Evolutionary conservation across 257 asterid genomes (phyloP).

Genomic region (Capsicum baccatum): DNA sequence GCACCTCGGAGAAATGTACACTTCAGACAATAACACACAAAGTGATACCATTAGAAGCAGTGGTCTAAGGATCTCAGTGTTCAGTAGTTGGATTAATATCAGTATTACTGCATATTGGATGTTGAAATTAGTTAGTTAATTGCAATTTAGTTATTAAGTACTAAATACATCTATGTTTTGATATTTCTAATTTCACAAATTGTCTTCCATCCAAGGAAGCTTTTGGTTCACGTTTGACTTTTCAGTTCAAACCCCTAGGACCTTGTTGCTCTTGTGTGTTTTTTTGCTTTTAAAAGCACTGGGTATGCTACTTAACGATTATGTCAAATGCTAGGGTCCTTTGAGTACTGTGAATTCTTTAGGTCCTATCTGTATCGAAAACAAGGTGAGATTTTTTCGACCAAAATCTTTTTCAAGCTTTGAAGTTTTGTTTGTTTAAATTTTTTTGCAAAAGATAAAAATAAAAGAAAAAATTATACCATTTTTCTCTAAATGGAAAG

Average conservation of each 20-base stretch:
- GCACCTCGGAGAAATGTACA: not conserved
- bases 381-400: conserved; percentile 3
- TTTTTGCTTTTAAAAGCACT: not conserved
- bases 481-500: not conserved
- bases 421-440: not conserved
- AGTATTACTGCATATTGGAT: conserved; percentile 5
- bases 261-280: not conserved
- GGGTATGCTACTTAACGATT: not conserved
- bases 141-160: not conserved
- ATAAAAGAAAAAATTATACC: not conserved
- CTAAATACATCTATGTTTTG: not conserved
- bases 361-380: not conserved
- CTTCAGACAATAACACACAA: not conserved
- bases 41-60: not conserved
- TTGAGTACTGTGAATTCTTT: not conserved
- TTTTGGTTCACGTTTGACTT: not conserved
- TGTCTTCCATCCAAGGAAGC: not conserved
- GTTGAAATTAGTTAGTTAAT: not conserved
- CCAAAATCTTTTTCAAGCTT: not conserved
- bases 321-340: not conserved
- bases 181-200: not conserved
- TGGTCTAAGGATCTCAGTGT: not conserved
- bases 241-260: not conserved
- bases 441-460: not conserved
- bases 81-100: not conserved